Conservation (phyloP, 306 rosid genomes). For the Alnus rubra region DNA sequence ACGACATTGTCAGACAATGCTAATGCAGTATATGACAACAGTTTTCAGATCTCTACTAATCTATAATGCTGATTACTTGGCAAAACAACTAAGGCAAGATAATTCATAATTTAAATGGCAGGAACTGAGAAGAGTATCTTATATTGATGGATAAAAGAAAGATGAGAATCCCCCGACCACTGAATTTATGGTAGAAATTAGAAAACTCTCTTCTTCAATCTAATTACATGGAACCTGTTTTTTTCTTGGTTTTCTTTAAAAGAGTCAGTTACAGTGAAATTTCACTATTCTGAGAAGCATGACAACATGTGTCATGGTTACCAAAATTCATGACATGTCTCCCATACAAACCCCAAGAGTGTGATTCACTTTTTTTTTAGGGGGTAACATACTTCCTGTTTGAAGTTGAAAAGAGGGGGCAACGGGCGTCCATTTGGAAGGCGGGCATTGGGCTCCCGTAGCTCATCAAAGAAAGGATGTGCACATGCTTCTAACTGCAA, state of each 20-base stretch:
- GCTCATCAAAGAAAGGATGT: slow-evolving; percentile 92
- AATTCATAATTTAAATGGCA: not conserved
- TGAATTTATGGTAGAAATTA: not conserved
- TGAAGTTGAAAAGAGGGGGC: slow-evolving; percentile 87
- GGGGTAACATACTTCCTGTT: slow-evolving; percentile 78
- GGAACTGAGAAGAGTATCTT: not conserved
- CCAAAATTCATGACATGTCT: not conserved
- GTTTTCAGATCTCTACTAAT: not conserved
- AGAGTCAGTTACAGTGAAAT: not conserved
- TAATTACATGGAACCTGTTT: too few relatives aligned
- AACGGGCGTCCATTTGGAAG: slow-evolving; percentile 82
- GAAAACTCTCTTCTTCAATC: not conserved
- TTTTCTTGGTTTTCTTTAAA: not conserved
- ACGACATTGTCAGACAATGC: not conserved
- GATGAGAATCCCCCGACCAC: not conserved
- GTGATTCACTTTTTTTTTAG: not conserved
- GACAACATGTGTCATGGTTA: not conserved
- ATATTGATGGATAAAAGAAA: not conserved
- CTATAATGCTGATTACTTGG: not conserved
- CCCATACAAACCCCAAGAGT: not conserved
- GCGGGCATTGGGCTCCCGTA: slow-evolving; percentile 81
- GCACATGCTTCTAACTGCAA: slow-evolving; percentile 92
- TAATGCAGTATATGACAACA: not conserved
- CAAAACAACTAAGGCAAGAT: not conserved
- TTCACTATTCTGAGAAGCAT: not conserved